Percentiles rank a stretch among this genome's conserved stretches.
Evolutionary conservation across 148 eudicot genomes (phyloP).

Genomic region (Suaeda aralocaspica): DNA sequence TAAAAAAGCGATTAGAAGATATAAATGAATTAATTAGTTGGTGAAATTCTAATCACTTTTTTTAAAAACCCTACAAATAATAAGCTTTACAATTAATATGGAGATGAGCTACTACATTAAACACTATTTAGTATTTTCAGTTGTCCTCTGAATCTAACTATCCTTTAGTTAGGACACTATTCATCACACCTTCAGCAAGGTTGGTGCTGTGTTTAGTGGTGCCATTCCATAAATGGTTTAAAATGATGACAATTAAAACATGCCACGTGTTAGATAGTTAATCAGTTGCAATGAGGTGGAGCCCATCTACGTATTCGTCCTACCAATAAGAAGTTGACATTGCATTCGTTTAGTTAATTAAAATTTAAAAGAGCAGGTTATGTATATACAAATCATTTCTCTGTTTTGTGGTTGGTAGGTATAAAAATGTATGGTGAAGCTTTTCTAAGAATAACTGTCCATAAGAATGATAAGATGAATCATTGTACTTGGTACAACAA

Average conservation of each 20-base stretch:
- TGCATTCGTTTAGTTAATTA: too few relatives aligned
- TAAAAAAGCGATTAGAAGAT: too few relatives aligned
- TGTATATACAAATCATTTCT: not conserved
- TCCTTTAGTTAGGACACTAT: too few relatives aligned
- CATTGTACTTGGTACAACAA: not conserved
- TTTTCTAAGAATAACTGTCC: constrained; percentile 9
- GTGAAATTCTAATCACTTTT: too few relatives aligned
- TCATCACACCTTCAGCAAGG: too few relatives aligned
- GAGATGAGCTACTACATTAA: too few relatives aligned
- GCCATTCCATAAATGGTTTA: constrained; percentile 5
- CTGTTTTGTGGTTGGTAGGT: not conserved
- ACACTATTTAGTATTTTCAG: too few relatives aligned
- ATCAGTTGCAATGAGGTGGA: not conserved
- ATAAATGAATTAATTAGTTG: too few relatives aligned
- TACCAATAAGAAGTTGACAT: not conserved
- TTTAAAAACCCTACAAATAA: too few relatives aligned
- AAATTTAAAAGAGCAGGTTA: not conserved
- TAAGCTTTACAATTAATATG: too few relatives aligned
- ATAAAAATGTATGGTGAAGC: not conserved
- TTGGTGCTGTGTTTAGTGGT: not conserved
- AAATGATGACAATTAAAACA: not conserved
- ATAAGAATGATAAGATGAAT: not conserved
- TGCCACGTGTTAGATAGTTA: constrained; percentile 8
- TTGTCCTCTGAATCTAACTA: too few relatives aligned
- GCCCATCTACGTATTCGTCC: not conserved